Conservation (phyloP, 2,329 filamentous ascomycete species). For the Cercospora nicotianae region DNA sequence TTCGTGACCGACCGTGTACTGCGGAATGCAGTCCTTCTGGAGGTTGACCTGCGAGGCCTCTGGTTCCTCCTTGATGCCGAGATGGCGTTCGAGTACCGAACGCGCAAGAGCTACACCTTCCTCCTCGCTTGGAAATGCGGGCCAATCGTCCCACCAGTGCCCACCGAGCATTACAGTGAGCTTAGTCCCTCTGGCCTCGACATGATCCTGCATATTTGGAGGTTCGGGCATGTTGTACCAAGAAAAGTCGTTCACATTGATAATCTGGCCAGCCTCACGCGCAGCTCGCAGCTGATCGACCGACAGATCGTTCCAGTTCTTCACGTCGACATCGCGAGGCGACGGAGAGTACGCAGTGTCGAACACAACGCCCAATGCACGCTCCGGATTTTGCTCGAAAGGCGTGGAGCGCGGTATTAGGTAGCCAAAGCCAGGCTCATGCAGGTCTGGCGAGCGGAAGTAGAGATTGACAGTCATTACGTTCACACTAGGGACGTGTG, state of each 20-base stretch:
- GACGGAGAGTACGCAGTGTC: slow-evolving; percentile 62
- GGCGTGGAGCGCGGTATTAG: slow-evolving; percentile 76
- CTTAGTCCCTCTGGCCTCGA: slow-evolving; percentile 66
- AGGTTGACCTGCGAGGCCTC: slow-evolving; percentile 61
- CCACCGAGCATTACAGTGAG: slow-evolving; percentile 93
- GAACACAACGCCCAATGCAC: slow-evolving; percentile 87
- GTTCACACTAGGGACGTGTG: slow-evolving; percentile 57
- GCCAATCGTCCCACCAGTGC: slow-evolving; percentile 77
- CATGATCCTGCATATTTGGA: slow-evolving; percentile 37
- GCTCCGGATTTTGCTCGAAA: slow-evolving; percentile 73
- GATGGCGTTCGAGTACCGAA: slow-evolving; percentile 68
- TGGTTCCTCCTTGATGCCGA: slow-evolving; percentile 67
- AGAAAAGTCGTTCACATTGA: slow-evolving; percentile 38
- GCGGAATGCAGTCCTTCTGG: slow-evolving; percentile 77
- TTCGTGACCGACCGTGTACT: slow-evolving; percentile 80
- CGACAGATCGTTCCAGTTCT: slow-evolving; percentile 29
- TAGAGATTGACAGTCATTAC: slow-evolving; percentile 93
- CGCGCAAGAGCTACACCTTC: slow-evolving; percentile 70
- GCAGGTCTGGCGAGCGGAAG: slow-evolving; percentile 65
- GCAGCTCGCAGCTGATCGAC: slow-evolving; percentile 29
- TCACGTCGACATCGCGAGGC: slow-evolving; percentile 27
- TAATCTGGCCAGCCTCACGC: slow-evolving; percentile 30
- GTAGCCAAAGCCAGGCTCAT: slow-evolving; percentile 82
- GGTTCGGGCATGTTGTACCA: slow-evolving; percentile 38
- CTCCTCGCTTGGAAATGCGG: slow-evolving; percentile 61